phyloP scores from a whole-genome alignment of 2,329 filamentous ascomycete genomes.

The Botryotinia narcissicola region DNA sequence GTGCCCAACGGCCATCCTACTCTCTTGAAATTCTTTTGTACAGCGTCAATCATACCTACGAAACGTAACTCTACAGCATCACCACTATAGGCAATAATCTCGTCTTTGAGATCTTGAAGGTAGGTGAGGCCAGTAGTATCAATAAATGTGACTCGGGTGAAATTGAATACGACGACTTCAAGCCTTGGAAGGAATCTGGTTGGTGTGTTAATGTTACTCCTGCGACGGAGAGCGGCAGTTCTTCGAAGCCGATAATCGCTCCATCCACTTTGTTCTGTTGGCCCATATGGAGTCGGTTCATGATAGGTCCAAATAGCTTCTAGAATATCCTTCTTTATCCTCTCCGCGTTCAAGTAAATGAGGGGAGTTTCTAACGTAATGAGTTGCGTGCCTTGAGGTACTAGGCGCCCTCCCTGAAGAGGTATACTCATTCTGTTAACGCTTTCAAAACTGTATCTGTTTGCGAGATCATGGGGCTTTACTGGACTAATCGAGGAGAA shows the following conservation, averaged over 20 bases:
- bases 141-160: slow-evolving; percentile 26
- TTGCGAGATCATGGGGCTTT: neutral
- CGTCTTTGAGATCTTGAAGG: slow-evolving; percentile 24
- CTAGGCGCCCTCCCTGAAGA: neutral
- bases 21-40: slow-evolving; percentile 25
- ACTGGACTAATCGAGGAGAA: neutral
- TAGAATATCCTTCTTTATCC: slow-evolving; percentile 7
- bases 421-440: neutral
- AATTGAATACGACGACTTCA: slow-evolving; percentile 27
- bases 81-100: slow-evolving; percentile 23
- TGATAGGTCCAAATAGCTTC: slow-evolving; percentile 3
- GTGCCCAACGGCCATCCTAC: slow-evolving; percentile 2
- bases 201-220: slow-evolving; percentile 18
- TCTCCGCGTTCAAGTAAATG: slow-evolving; percentile 7
- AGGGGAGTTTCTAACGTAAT: slow-evolving; percentile 6
- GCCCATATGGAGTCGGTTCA: neutral
- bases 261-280: neutral
- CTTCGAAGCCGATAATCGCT: neutral
- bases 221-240: slow-evolving; percentile 2
- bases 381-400: slow-evolving; percentile 8
- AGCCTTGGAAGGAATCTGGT: slow-evolving; percentile 19
- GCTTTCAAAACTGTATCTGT: neutral
- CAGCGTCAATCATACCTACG: slow-evolving; percentile 25
- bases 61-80: slow-evolving; percentile 27
- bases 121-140: slow-evolving; percentile 25